Evolutionary conservation across 2,329 filamentous ascomycete species (phyloP), one percentile per base, ranked within the genome.

Genomic region (Sclerotinia minor): DNA sequence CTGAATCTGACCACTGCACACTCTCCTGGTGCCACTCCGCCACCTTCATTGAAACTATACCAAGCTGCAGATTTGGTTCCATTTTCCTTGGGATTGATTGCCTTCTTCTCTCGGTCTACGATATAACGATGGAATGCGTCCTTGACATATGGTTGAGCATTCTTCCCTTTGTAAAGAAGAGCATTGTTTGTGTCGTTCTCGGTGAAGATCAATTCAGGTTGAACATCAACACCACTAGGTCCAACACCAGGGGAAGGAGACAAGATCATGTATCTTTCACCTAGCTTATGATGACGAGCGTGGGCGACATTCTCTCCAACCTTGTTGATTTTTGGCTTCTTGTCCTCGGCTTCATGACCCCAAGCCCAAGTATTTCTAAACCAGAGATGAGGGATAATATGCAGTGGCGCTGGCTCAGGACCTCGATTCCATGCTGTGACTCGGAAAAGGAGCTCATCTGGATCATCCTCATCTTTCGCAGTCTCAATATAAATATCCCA

Each of bases 401-500:
- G 95, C 66, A 98, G 82, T 29, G 93, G 94, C 19, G 95, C 94
- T 19, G 92, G 88, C 65, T 97, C 92, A 8, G 92, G 91, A 21
- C 95, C 94, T 74, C 95, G 87, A 77, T 98, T 98, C 90, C 95
- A 98, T 55, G 94, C 94, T 15, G 94, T 97, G 55, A 98, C 90
- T 75, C 95, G 92, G 82, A 97, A 98, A 41, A 96, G 83, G 17
- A 98, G 83, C 80, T 97, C 92, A 38, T 98, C 94, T 29, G 92
- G 89, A 74, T 97, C 91, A 70, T 97, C 89, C n/a, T 86, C 85
- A 78, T 97, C 94, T 80, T 98, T 98, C 68, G 94, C 94, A 8
- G 92, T 96, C 81, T 98, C 94, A 72, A 98, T 97, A 77, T 94
- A 91, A 74, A 97, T 97, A 77, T 98, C 94, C 91, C 94, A 98